Conservation (phyloP, 345 rosid genomes). For the Linum usitatissimum region DNA sequence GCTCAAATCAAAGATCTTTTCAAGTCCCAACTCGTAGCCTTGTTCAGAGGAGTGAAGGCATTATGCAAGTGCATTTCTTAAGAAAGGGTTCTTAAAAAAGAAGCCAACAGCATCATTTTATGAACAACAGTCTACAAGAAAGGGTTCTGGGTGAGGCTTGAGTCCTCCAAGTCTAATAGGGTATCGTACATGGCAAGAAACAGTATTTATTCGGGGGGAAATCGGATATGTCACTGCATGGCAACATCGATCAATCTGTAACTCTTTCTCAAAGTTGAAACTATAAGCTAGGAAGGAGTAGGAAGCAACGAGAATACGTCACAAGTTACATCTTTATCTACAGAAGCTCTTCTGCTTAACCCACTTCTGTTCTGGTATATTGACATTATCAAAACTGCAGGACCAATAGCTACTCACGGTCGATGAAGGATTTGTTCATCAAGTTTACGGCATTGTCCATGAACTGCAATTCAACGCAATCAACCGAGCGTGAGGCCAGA, state of each 20-base stretch:
- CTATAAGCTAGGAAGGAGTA: neutral
- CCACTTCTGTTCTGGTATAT: conserved; percentile 1
- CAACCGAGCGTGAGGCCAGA: neutral
- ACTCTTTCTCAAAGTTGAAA: neutral
- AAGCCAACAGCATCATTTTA: too few species aligned
- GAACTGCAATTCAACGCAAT: conserved; percentile 47
- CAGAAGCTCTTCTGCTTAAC: conserved; percentile 9
- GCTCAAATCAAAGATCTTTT: too few species aligned
- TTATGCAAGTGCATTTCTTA: neutral
- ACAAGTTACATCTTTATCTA: conserved; percentile 8
- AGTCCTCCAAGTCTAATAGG: neutral
- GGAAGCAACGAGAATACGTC: neutral
- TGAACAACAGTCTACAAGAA: too few species aligned
- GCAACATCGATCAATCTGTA: neutral
- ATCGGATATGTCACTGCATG: neutral
- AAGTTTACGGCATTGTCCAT: conserved; percentile 77
- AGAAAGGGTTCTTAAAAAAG: too few species aligned
- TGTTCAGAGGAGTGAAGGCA: neutral
- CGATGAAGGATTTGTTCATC: conserved; percentile 82
- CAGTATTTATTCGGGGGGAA: neutral
- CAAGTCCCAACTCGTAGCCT: too few species aligned
- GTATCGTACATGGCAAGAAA: neutral
- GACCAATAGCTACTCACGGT: conserved; percentile 30
- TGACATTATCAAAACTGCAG: conserved; percentile 4
- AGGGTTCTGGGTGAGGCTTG: neutral